phyloP scores from a whole-genome alignment of 768 basidiomycete species.

The Erythrobasidium yunnanense region DNA sequence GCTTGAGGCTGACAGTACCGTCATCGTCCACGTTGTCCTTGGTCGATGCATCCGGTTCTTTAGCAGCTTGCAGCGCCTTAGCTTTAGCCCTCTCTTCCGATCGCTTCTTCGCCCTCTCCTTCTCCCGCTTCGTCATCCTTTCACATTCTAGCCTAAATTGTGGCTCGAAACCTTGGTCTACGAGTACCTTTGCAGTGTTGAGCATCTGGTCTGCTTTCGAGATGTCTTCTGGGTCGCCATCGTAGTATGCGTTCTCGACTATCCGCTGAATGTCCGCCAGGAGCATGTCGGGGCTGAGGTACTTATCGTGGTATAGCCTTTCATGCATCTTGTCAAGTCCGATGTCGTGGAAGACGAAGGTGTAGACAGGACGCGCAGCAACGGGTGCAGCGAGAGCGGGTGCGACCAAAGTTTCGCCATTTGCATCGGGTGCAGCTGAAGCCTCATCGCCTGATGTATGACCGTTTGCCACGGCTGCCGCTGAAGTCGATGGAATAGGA shows the following conservation, averaged over 20 bases:
- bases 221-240: conserved; percentile 72
- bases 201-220: conserved; percentile 80
- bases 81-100: conserved; percentile 37
- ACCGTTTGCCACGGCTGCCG: not conserved
- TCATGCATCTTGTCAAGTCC: conserved; percentile 84
- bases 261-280: conserved; percentile 51
- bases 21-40: conserved; percentile 7
- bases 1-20: not conserved
- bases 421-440: not conserved
- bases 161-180: conserved; percentile 73
- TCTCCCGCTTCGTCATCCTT: conserved; percentile 58
- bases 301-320: conserved; percentile 70
- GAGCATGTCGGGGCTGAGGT: conserved; percentile 79
- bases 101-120: conserved; percentile 46
- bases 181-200: conserved; percentile 64
- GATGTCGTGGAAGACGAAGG: conserved; percentile 57
- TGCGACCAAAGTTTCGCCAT: not conserved
- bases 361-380: conserved; percentile 16
- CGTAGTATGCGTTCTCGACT: conserved; percentile 54
- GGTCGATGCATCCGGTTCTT: conserved; percentile 52
- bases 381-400: not conserved
- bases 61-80: conserved; percentile 42
- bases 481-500: not conserved
- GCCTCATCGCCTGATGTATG: not conserved
- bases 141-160: conserved; percentile 71